Evolutionary conservation across 1,139 yeast species (phyloP).

Genomic region (Kodamaea derodonti): DNA sequence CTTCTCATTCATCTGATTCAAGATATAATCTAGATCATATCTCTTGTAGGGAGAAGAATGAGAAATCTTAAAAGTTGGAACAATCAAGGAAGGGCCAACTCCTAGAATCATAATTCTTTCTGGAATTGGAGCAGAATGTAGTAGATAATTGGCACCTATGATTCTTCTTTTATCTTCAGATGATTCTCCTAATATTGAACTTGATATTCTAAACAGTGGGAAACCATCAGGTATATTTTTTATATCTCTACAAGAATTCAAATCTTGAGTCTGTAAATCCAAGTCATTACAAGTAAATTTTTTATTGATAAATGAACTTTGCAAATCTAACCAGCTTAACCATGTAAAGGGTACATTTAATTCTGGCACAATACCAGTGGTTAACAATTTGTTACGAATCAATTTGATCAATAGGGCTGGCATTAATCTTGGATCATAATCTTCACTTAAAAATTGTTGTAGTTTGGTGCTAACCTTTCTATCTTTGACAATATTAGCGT

Average conservation of each 20-base stretch:
- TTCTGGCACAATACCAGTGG: background rate
- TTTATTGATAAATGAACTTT: background rate
- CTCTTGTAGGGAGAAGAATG: background rate
- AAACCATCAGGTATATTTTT: background rate
- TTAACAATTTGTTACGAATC: constrained; percentile 3
- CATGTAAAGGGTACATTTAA: constrained; percentile 16
- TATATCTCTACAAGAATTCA: background rate
- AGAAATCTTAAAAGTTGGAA: constrained; percentile 5
- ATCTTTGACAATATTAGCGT: no score
- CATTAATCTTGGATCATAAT: constrained; percentile 17
- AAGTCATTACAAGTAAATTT: background rate
- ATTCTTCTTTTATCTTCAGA: constrained; percentile 10
- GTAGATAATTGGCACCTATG: constrained; percentile 13
- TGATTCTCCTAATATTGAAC: constrained; percentile 1
- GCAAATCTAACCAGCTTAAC: constrained; percentile 14
- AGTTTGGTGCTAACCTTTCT: background rate
- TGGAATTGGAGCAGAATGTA: constrained; percentile 14
- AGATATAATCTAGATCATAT: background rate
- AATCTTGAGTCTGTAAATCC: no score
- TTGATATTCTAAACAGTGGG: background rate
- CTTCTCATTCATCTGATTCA: no score
- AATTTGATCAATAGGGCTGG: constrained; percentile 15
- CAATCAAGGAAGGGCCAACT: constrained; percentile 9
- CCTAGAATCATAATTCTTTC: constrained; percentile 14
- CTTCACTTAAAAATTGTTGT: constrained; percentile 4